These are phyloP conservation scores for Fragilariopsis cylindrus DNA, from an alignment of 108 stramenopile species.

Conservation along the genomic window DNA sequence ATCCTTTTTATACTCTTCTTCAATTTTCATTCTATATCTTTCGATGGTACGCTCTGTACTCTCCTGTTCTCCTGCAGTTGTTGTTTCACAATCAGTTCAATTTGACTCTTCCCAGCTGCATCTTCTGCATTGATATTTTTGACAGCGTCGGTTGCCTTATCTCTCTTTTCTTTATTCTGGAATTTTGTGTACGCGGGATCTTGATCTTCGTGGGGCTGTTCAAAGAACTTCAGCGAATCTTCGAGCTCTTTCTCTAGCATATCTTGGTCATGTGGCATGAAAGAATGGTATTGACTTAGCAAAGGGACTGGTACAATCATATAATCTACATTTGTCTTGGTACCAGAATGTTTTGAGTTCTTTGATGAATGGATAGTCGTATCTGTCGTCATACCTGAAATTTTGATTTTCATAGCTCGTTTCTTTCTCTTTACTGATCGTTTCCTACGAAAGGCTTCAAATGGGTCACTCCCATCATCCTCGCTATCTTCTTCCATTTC, in stretches of 20 bases:
- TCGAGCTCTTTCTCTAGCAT: constrained; percentile 32
- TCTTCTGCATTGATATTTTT: constrained; percentile 38
- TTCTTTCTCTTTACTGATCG: not conserved
- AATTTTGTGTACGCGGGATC: constrained; percentile 36
- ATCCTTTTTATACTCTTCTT: constrained; percentile 51
- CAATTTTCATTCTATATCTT: constrained; percentile 27
- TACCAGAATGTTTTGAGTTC: not conserved
- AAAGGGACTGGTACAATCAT: not conserved
- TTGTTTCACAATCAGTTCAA: constrained; percentile 41
- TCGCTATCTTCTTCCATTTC: constrained; percentile 18
- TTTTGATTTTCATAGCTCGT: constrained; percentile 6
- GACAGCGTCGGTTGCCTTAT: constrained; percentile 31
- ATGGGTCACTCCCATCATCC: constrained; percentile 13
- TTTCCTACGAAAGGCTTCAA: constrained; percentile 14
- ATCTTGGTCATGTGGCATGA: not conserved
- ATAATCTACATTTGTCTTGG: not conserved
- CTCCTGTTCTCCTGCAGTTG: constrained; percentile 44
- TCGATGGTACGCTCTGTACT: constrained; percentile 39
- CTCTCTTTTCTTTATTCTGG: constrained; percentile 13
- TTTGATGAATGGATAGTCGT: not conserved
- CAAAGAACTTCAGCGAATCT: constrained; percentile 59
- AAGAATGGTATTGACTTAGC: not conserved
- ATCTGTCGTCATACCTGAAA: not conserved
- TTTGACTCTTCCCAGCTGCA: constrained; percentile 37
- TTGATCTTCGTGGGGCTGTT: constrained; percentile 68